Conservation (phyloP, 192 early-diverging fungal species). For the Coemansia umbellata region DNA sequence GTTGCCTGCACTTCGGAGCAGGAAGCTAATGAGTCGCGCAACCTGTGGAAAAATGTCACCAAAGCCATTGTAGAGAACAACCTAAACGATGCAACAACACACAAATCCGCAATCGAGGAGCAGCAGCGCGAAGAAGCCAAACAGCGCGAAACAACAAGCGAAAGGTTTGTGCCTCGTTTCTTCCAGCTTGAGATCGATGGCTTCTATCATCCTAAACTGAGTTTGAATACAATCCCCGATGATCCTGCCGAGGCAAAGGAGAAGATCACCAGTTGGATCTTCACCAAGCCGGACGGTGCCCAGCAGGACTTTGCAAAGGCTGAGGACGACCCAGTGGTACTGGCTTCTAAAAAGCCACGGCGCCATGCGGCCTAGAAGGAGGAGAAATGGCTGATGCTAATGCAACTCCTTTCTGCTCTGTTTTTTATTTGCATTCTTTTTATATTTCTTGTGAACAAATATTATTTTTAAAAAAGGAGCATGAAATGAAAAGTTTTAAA, state of each 20-base stretch:
- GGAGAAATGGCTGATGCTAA: too few species aligned
- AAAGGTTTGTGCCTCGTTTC: conserved; percentile 61
- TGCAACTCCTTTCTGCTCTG: too few species aligned
- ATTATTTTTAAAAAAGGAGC: too few species aligned
- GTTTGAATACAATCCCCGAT: conserved; percentile 25
- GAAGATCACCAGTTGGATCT: conserved; percentile 34
- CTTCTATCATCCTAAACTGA: conserved; percentile 41
- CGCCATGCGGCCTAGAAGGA: not conserved
- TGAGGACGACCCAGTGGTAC: conserved; percentile 36
- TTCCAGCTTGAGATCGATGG: conserved; percentile 55
- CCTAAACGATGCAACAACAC: conserved; percentile 62
- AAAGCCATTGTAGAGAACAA: conserved; percentile 60
- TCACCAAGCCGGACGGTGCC: conserved; percentile 27
- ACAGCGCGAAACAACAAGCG: conserved; percentile 52
- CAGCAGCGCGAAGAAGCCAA: conserved; percentile 60
- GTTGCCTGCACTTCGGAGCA: conserved; percentile 66
- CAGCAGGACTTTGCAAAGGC: conserved; percentile 29
- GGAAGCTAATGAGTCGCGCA: conserved; percentile 78
- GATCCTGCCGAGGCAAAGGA: conserved; percentile 26
- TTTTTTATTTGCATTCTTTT: too few species aligned
- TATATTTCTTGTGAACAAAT: too few species aligned
- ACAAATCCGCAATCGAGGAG: conserved; percentile 73
- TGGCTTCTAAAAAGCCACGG: conserved; percentile 10
- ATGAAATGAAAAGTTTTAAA: too few species aligned
- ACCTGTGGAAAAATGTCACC: conserved; percentile 74